Evolutionary conservation across 1,139 yeast genomes (phyloP), one percentile per base, ranked within the genome.

Genomic region (Diutina ranongensis): DNA sequence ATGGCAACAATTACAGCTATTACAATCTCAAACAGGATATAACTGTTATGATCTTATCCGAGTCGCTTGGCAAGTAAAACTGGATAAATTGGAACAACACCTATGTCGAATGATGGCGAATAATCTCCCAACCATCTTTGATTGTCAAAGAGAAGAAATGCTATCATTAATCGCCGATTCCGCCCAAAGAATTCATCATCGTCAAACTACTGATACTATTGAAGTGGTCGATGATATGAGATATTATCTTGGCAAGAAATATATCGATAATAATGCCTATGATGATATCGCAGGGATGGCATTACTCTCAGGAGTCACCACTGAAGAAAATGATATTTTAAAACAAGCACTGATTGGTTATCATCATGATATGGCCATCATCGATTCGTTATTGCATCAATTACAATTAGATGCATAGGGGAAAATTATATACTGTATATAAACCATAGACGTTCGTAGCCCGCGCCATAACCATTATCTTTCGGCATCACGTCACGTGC

Each of bases 141-240:
- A 41, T 1, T 45, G 49, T 34, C 51, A 68, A 16, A 27, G 27
- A 10, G 15, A n/a, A 4, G 16, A 21, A 15, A 20, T 41, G 19
- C 49, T 56, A 8, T 47, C 44, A 1, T 50, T 68, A 16, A 60
- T 69, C 13, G 45, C 44, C 53, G 68, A 68, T 45, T 74, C 83
- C 55, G 83, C 94, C 0, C 55, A 58, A 12, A 65, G 87, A 53
- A 82, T 84, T 48, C 57, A 69, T 20, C 63, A 62, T 16, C 71
- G 94, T 57, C 80, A 84, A 54, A 84, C 77, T 49, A 80, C 85
- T 0, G 94, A 84, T 61, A 81, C 94, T 1, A 81, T 84, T 57
- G 94, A 84, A 55, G 63, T 84, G 52, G 66, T 84, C 36, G 94
- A 84, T 61, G 94, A 84, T 61, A 79, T 84, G 10, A 66, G 89